Percentiles rank a stretch among this genome's conserved stretches.
phyloP scores from a whole-genome alignment of 345 rosid genomes.

The Jatropha curcas region DNA sequence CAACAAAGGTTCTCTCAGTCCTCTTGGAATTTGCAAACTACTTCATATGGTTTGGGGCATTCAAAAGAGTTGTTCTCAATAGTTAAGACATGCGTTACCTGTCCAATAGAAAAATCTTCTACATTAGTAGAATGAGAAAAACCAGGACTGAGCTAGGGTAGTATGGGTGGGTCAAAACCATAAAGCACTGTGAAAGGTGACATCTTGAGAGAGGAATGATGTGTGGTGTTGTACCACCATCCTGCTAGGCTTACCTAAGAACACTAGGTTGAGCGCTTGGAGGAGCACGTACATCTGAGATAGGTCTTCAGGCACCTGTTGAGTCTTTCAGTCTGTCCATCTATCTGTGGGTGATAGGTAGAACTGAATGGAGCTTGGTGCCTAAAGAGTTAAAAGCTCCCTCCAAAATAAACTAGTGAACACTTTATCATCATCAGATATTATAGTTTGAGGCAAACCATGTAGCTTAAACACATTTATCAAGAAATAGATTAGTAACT shows the following conservation, averaged over 20 bases:
- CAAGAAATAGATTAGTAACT: background rate
- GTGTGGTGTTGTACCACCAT: too few relatives aligned
- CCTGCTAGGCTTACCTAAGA: background rate
- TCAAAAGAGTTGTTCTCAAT: background rate
- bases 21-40: background rate
- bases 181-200: too few relatives aligned
- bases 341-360: background rate
- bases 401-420: background rate
- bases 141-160: too few relatives aligned
- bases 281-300: background rate
- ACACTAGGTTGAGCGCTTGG: too few relatives aligned
- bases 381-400: background rate
- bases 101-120: too few relatives aligned
- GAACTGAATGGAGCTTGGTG: background rate
- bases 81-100: background rate
- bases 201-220: too few relatives aligned
- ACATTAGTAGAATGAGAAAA: too few relatives aligned
- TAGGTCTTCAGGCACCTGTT: background rate
- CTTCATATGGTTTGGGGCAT: background rate
- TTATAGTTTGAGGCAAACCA: background rate
- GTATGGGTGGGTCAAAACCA: too few relatives aligned
- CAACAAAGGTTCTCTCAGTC: background rate
- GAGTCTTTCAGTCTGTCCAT: background rate
- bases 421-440: background rate
- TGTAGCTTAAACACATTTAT: background rate